Evolutionary conservation across 805 yeast species (phyloP), one percentile per base, ranked within the genome.

Genomic region (Candida argentea): DNA sequence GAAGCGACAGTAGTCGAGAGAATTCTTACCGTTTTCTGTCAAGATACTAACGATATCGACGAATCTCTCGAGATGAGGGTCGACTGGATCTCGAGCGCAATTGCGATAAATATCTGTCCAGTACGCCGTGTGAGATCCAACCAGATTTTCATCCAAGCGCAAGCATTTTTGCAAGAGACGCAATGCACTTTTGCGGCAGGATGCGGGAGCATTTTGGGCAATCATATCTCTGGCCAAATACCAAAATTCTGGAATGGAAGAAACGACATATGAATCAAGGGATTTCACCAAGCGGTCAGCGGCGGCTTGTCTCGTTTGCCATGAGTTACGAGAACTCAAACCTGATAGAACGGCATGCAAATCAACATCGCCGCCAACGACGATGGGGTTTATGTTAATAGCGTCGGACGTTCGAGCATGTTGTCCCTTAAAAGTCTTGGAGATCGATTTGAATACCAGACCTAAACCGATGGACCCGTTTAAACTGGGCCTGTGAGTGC

Each of bases 191-290:
- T 65, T 51, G 32, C 67, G 36, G 11, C 50, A 43, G 13, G 41
- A 31, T 3, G 53, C 32, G 20, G 44, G 48, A 5, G 40, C 32
- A 16, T 77, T 52, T 11, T 52, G 57, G 5, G 56, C 55, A 28
- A 81, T 61, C 46, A 77, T 50, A 28, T 65, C 70, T 34, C 69
- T 57, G 0, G 79, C 76, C 28, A 74, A 53, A 46, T 76, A 73
- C 95, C 95, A 84, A 2, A 83, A 61, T 36, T 80, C 86, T 0
- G 83, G 75, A 4, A 82, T 62, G 3, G 79, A 67, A 0, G 76
- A 61, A 3, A 74, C 64, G 3, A 76, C 57, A 27, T 63, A 65
- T 26, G 63, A 67, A 14, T 65, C 65, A 2, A 83, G 49, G 3
- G 72, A 57, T 2, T 62, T 62, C 5, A 68, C 53, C 23, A 84